A percentile compares a stretch with the other conserved stretches of the same genome.
Conservation (phyloP, 805 yeast species). For the Nakazawaea anatomiae region DNA sequence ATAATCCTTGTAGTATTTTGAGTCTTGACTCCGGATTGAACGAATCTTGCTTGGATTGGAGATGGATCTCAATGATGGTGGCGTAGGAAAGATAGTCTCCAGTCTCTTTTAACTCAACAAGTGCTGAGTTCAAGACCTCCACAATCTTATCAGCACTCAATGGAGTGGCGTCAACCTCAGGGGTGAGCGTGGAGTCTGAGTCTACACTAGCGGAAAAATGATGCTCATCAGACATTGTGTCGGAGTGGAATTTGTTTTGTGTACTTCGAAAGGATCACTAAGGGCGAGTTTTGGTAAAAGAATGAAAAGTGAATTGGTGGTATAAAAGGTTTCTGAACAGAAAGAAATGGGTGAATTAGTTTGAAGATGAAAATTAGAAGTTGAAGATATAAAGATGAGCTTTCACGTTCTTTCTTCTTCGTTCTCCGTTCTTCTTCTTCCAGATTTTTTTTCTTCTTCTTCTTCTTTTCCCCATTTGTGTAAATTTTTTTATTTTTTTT, state of each 20-base stretch:
- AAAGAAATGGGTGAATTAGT: too few relatives aligned
- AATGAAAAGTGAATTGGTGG: too few relatives aligned
- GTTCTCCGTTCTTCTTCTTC: not conserved
- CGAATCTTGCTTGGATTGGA: conserved; percentile 37
- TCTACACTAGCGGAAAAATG: not conserved
- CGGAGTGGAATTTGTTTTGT: too few relatives aligned
- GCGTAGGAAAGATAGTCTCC: conserved; percentile 65
- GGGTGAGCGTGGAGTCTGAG: conserved; percentile 7
- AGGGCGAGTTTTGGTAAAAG: too few relatives aligned
- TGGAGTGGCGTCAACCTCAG: not conserved
- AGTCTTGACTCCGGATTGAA: conserved; percentile 46
- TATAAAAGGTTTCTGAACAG: too few relatives aligned
- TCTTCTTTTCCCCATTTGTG: not conserved
- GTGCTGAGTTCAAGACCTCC: conserved; percentile 4
- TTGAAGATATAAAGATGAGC: too few relatives aligned
- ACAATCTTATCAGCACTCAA: conserved; percentile 2
- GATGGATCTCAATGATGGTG: conserved; percentile 62
- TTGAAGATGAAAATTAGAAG: too few relatives aligned
- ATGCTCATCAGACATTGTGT: not conserved
- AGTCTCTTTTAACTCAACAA: conserved; percentile 24
- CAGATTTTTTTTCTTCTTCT: not conserved
- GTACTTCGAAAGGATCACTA: too few relatives aligned
- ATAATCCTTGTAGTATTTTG: conserved; percentile 39
- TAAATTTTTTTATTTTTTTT: too few relatives aligned
- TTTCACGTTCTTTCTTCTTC: too few relatives aligned